Percentiles rank a stretch among this genome's conserved stretches.
phyloP scores from a whole-genome alignment of 192 early-diverging fungal genomes.

The Phycomyces blakesleeanus region DNA sequence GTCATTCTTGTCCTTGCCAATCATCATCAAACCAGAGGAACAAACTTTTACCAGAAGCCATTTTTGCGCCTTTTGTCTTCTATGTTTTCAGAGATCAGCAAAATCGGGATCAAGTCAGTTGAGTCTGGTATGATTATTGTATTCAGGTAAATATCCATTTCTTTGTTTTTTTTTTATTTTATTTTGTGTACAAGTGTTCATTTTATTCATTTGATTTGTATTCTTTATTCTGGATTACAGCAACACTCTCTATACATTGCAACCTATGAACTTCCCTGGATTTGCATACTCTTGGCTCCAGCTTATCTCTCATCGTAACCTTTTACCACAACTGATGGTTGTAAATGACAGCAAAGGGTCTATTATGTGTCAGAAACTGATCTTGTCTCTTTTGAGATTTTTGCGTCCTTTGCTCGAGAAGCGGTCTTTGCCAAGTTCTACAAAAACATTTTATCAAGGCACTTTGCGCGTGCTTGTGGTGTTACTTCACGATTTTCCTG shows the following conservation, averaged over 20 bases:
- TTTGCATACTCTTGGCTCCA: constrained; percentile 95
- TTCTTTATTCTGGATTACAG: too few species aligned
- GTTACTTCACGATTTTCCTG: constrained; percentile 94
- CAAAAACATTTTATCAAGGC: constrained; percentile 83
- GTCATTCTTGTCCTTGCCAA: constrained; percentile 82
- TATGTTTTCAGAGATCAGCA: constrained; percentile 71
- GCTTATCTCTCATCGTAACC: constrained; percentile 86
- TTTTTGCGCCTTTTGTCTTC: constrained; percentile 87
- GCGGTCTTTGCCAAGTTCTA: constrained; percentile 57
- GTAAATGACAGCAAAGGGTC: constrained; percentile 75
- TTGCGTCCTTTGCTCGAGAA: constrained; percentile 76
- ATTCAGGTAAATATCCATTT: constrained; percentile 28
- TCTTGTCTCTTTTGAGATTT: constrained; percentile 80
- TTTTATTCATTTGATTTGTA: too few species aligned
- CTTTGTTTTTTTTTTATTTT: too few species aligned
- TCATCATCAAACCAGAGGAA: constrained; percentile 70
- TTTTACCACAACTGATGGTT: constrained; percentile 82
- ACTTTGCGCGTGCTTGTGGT: constrained; percentile 87
- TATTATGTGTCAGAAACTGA: constrained; percentile 78
- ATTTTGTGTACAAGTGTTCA: too few species aligned
- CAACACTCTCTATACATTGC: constrained; percentile 80
- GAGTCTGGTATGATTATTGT: constrained; percentile 16
- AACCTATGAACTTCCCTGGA: constrained; percentile 84
- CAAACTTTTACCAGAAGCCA: constrained; percentile 84
- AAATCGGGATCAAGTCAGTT: constrained; percentile 4